Evolutionary conservation across 1,139 yeast species (phyloP), one percentile per base, ranked within the genome.

Genomic region (Candida tropicalis): DNA sequence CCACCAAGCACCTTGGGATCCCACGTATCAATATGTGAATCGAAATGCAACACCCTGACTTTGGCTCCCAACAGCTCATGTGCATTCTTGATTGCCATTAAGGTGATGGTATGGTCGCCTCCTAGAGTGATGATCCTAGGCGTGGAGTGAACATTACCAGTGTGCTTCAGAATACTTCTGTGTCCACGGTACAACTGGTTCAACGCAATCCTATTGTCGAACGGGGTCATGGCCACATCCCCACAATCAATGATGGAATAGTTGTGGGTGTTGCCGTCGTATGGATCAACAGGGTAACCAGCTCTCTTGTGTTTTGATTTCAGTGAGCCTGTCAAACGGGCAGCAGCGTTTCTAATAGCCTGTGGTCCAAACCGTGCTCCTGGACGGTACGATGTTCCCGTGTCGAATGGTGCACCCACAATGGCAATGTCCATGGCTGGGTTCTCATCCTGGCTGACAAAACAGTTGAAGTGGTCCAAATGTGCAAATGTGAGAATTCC

Each of bases 341-440:
- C 88, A 1, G 90, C 83, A 2, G 89, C 90, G 4, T 77, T 69
- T 46, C 95, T 68, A 40, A 86, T 82, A 3, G 89, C 87, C 40
- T 87, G 68, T 3, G 95, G 95, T 1, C 95, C 95, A 61, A 86
- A 86, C 46, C 95, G 67, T 4, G 95, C 90, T 15, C 93, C 91
- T 0, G 88, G 78, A 47, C 91, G 70, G 58, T 82, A 85, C 2
- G 88, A 78, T 0, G 81, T 81, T 0, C 89, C 90, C 4, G 91
- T 84, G 55, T 85, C 93, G 55, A 85, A 85, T 1, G 93, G 93
- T 5, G 83, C 86, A 7, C 93, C 93, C 47, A 86, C 73, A 17
- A 86, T 55, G 1, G 82, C 95, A 42, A 86, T 73, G 54, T 86
- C 95, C 53, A 73, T 84, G 1, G 65, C 53, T 4, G 61, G 55